These are phyloP conservation scores for Clarireedia monteithiana DNA, from an alignment of 2,329 filamentous ascomycete species.

Conservation along the genomic window DNA sequence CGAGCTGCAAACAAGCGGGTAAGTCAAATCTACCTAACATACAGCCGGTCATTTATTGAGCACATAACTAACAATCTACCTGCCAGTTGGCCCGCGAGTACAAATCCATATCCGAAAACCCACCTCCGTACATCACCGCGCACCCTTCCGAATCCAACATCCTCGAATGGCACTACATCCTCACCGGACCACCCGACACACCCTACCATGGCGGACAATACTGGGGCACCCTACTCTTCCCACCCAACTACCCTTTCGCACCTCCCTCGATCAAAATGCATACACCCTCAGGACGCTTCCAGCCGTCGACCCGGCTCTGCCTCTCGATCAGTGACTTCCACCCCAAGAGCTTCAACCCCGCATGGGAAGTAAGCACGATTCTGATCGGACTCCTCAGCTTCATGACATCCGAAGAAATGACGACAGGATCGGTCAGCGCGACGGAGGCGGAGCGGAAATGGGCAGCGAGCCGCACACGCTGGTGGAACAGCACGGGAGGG, in stretches of 20 bases:
- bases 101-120: slow-evolving; percentile 60
- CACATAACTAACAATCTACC: neutral
- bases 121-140: slow-evolving; percentile 80
- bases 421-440: slow-evolving; percentile 79
- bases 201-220: slow-evolving; percentile 94
- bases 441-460: slow-evolving; percentile 69
- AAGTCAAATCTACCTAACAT: slow-evolving; percentile 13
- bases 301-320: slow-evolving; percentile 84
- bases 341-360: slow-evolving; percentile 94
- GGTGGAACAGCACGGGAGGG: slow-evolving; percentile 97
- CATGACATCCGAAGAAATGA: slow-evolving; percentile 99
- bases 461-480: slow-evolving; percentile 69
- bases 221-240: slow-evolving; percentile 95
- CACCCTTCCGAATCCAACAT: slow-evolving; percentile 90
- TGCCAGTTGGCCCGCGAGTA: slow-evolving; percentile 56
- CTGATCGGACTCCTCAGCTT: slow-evolving; percentile 90
- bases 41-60: neutral
- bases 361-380: slow-evolving; percentile 97
- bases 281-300: slow-evolving; percentile 91
- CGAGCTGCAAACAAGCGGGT: slow-evolving; percentile 67
- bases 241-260: slow-evolving; percentile 92
- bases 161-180: slow-evolving; percentile 92
- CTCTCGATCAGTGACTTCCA: slow-evolving; percentile 97
- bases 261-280: slow-evolving; percentile 98
- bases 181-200: slow-evolving; percentile 88